These are phyloP conservation scores for Baudoinia panamericana DNA, from an alignment of 495 filamentous ascomycete genomes.

Conservation along the genomic window DNA sequence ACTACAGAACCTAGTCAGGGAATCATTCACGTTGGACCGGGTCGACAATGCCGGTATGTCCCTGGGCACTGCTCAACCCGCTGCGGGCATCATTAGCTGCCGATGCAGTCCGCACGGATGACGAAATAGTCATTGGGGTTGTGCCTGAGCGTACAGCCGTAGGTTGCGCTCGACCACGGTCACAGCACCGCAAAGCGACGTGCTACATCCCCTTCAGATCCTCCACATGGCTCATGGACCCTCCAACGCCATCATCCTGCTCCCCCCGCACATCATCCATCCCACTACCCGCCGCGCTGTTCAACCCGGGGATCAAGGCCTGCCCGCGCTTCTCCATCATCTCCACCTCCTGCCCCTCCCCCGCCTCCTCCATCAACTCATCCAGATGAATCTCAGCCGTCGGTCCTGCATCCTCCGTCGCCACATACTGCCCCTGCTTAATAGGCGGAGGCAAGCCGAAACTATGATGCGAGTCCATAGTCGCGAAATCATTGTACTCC, in stretches of 20 bases:
- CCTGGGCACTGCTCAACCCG: too few species aligned
- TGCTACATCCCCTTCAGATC: too few species aligned
- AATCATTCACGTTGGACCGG: too few species aligned
- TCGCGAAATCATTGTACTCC: slow-evolving; percentile 4
- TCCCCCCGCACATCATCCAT: neutral
- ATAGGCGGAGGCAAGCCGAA: slow-evolving; percentile 13
- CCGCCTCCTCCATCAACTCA: neutral
- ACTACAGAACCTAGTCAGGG: slow-evolving; percentile 57
- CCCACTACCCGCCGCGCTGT: neutral
- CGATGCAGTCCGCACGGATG: too few species aligned
- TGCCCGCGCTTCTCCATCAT: slow-evolving; percentile 7
- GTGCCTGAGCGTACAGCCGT: too few species aligned
- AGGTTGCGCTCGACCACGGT: too few species aligned
- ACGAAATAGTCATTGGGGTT: too few species aligned
- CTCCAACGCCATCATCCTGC: neutral
- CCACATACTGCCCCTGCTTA: neutral
- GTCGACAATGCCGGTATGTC: too few species aligned
- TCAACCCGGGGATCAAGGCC: slow-evolving; percentile 1
- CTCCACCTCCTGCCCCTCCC: slow-evolving; percentile 8
- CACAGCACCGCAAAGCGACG: too few species aligned
- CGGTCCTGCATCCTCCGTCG: slow-evolving; percentile 4
- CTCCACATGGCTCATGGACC: neutral
- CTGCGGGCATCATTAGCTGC: too few species aligned
- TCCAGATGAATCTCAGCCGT: slow-evolving; percentile 10
- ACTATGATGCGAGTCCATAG: neutral